phyloP scores from a whole-genome alignment of 108 stramenopile genomes.

The Conticribra guillardii region DNA sequence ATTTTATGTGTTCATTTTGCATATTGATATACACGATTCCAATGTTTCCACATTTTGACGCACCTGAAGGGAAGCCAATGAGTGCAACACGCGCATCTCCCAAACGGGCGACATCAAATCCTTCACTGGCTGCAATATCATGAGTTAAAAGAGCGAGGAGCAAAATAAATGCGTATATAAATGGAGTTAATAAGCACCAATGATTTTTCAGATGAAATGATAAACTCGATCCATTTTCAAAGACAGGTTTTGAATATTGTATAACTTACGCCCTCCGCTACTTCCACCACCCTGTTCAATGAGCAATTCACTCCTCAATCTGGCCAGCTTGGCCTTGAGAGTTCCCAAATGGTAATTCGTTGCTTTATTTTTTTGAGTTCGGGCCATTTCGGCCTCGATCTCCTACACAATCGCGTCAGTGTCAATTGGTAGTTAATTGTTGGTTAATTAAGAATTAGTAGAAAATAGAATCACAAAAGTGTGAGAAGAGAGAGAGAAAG shows the following conservation, averaged over 20 bases:
- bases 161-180: no score
- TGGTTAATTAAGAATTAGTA: neutral
- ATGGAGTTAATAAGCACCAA: no score
- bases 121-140: constrained; percentile 58
- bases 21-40: neutral
- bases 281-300: constrained; percentile 87
- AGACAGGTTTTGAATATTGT: no score
- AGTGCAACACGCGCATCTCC: constrained; percentile 98
- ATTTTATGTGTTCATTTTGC: neutral
- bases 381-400: constrained; percentile 97
- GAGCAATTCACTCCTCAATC: constrained; percentile 94
- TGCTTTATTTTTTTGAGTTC: constrained; percentile 92
- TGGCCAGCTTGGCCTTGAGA: constrained; percentile 98
- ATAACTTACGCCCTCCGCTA: constrained; percentile 53
- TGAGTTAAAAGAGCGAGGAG: no score
- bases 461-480: neutral
- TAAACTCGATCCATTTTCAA: no score
- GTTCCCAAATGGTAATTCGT: constrained; percentile 92
- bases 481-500: neutral
- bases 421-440: neutral
- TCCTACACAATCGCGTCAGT: constrained; percentile 40
- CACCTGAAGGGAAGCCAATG: constrained; percentile 91
- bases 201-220: neutral
- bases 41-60: neutral
- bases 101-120: constrained; percentile 93